These are phyloP conservation scores for Theileria luwenshuni DNA, from an alignment of 169 alveolate species.

Conservation along the genomic window DNA sequence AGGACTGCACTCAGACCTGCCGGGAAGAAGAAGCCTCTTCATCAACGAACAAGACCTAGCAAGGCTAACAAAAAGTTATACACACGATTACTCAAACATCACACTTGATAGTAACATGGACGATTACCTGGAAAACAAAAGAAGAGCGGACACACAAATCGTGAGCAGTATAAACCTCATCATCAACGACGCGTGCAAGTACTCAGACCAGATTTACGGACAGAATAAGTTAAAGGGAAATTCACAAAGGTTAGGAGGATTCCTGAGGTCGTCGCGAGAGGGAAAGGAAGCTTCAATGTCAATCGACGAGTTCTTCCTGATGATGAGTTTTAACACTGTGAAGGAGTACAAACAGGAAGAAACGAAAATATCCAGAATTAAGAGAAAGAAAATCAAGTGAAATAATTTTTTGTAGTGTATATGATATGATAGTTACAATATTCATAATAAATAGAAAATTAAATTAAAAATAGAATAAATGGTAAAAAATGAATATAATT, in stretches of 20 bases:
- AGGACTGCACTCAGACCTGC: constrained; percentile 58
- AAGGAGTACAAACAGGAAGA: constrained; percentile 4
- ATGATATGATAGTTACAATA: background rate
- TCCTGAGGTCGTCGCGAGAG: constrained; percentile 13
- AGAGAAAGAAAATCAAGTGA: background rate
- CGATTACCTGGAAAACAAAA: background rate
- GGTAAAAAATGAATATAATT: background rate
- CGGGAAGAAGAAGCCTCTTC: constrained; percentile 60
- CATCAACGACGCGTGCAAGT: constrained; percentile 22
- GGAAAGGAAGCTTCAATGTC: constrained; percentile 18
- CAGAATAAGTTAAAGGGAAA: constrained; percentile 1
- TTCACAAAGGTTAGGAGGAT: constrained; percentile 8
- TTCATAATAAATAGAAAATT: background rate
- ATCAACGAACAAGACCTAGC: constrained; percentile 52
- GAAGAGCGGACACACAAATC: constrained; percentile 6
- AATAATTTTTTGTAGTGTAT: constrained; percentile 3
- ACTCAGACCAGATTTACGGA: constrained; percentile 3
- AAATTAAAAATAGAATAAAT: background rate
- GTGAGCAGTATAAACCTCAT: constrained; percentile 7
- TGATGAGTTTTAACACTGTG: constrained; percentile 38
- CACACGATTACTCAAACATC: constrained; percentile 3
- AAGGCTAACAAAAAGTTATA: constrained; percentile 24
- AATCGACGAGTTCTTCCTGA: constrained; percentile 59
- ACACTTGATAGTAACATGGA: background rate
- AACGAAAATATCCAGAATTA: constrained; percentile 12